A percentile compares a stretch with the other conserved stretches of the same genome.
Conservation (phyloP, 768 basidiomycete species). For the Grammothele lineata region DNA sequence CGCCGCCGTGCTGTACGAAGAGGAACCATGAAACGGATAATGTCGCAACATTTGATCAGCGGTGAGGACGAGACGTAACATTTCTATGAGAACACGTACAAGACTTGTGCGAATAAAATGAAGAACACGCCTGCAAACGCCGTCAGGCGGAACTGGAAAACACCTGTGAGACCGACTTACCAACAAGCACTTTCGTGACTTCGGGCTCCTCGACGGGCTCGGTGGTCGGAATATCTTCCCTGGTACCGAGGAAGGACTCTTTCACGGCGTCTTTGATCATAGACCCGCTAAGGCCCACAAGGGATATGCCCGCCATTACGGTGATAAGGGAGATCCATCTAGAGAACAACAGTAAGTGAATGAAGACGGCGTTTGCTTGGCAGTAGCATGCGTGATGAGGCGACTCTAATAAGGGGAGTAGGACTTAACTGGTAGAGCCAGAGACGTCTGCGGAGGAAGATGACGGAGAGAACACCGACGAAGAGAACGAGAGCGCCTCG, state of each 20-base stretch:
- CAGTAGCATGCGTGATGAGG: no score
- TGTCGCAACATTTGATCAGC: background rate
- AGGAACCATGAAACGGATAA: background rate
- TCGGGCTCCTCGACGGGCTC: constrained; percentile 54
- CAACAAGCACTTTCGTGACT: constrained; percentile 69
- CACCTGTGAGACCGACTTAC: constrained; percentile 35
- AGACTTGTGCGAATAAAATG: constrained; percentile 90
- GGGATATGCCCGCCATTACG: constrained; percentile 79
- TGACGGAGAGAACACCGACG: constrained; percentile 85
- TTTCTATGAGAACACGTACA: constrained; percentile 46
- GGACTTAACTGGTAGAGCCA: constrained; percentile 79
- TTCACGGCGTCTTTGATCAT: constrained; percentile 73
- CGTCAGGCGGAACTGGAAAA: constrained; percentile 15
- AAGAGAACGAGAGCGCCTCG: constrained; percentile 91
- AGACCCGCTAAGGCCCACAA: constrained; percentile 89
- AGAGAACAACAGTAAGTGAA: constrained; percentile 14
- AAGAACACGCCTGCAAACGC: constrained; percentile 71
- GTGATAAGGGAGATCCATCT: constrained; percentile 90
- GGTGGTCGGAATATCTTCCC: constrained; percentile 31
- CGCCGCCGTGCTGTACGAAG: constrained; percentile 68
- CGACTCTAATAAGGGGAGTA: no score
- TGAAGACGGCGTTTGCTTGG: no score
- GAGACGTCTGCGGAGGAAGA: constrained; percentile 83
- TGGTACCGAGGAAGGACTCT: constrained; percentile 33
- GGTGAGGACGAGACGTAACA: background rate